phyloP scores from a whole-genome alignment of 371 early-diverging fungal species.

The Syncephalis fuscata region DNA sequence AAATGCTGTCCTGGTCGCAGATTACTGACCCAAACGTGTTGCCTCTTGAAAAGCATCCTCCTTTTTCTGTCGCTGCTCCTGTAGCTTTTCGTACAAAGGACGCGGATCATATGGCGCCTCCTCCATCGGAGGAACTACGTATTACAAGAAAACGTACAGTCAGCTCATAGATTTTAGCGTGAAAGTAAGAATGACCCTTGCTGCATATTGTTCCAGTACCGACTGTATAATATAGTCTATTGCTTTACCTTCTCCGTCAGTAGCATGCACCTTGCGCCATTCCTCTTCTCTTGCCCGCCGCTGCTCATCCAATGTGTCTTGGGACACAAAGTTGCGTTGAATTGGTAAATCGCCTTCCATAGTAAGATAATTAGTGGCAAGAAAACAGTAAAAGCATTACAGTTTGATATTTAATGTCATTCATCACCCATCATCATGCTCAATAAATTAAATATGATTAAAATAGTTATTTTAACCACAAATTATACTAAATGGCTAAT shows the following conservation, averaged over 20 bases:
- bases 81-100: constrained; percentile 59
- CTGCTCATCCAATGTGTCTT: constrained; percentile 5
- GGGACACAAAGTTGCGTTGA: constrained; percentile 4
- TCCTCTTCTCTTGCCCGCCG: constrained; percentile 3
- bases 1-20: background rate
- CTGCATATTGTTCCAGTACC: too few relatives aligned
- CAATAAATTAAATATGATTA: too few relatives aligned
- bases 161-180: too few relatives aligned
- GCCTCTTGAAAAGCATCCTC: constrained; percentile 49
- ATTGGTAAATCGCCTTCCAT: background rate
- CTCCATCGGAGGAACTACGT: constrained; percentile 8
- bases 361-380: too few relatives aligned
- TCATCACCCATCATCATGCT: too few relatives aligned
- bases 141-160: too few relatives aligned
- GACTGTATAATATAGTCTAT: background rate
- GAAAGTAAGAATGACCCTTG: too few relatives aligned
- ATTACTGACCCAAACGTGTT: constrained; percentile 31
- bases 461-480: too few relatives aligned
- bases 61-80: constrained; percentile 50
- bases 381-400: too few relatives aligned
- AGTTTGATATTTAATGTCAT: too few relatives aligned
- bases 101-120: constrained; percentile 47
- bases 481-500: too few relatives aligned
- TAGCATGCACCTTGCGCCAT: constrained; percentile 5
- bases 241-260: constrained; percentile 2